Evolutionary conservation across 768 basidiomycete species (phyloP).

Genomic region (Austroboletus festivus): DNA sequence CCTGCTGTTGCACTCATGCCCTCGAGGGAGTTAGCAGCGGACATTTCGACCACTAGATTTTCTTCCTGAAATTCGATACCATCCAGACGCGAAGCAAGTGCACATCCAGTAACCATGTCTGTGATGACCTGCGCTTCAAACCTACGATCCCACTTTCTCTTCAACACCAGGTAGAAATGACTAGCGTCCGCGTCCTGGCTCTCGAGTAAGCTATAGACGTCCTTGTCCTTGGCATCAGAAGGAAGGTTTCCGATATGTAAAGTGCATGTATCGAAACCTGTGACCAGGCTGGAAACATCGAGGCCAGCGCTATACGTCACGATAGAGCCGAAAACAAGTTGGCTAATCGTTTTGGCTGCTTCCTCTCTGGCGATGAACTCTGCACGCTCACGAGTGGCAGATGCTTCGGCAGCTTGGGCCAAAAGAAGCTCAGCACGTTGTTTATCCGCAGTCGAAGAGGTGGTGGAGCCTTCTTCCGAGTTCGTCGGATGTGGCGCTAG

Average conservation of each 20-base stretch:
- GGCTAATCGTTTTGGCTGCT: conserved; percentile 40
- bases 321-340: conserved; percentile 45
- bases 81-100: conserved; percentile 43
- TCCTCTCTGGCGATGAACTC: conserved; percentile 30
- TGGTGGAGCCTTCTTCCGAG: background rate
- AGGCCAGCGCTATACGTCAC: conserved; percentile 51
- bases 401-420: conserved; percentile 13
- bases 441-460: background rate
- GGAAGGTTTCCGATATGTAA: conserved; percentile 48
- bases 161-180: conserved; percentile 35
- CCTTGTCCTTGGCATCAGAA: conserved; percentile 33
- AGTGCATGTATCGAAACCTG: conserved; percentile 52
- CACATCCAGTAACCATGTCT: conserved; percentile 39
- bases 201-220: conserved; percentile 42
- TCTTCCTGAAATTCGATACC: conserved; percentile 47
- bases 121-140: conserved; percentile 44
- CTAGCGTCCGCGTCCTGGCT: conserved; percentile 40
- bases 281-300: conserved; percentile 40
- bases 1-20: conserved; percentile 40
- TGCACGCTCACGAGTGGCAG: conserved; percentile 13
- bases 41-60: conserved; percentile 40
- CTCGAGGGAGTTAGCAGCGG: conserved; percentile 36
- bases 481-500: background rate
- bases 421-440: background rate
- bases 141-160: conserved; percentile 25